Evolutionary conservation across 805 yeast species (phyloP), one percentile per base, ranked within the genome.

Genomic region (Saccharomycopsis sp.): DNA sequence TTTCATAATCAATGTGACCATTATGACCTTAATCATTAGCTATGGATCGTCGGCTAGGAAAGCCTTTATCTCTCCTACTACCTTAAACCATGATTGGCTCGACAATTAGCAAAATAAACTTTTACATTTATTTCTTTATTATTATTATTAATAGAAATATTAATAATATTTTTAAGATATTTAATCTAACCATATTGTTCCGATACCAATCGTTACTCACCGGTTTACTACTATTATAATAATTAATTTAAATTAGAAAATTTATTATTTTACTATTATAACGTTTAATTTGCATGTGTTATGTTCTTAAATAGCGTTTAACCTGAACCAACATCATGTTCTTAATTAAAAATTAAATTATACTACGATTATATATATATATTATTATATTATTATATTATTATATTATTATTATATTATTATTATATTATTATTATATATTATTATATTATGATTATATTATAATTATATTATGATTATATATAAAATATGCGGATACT

Each of bases 311-410:
- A 47, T 39, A 49, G 49, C 49, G 47, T 34, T 49, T 44, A 44
- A 44, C 45, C 48, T 38, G 49, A 48, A 42, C 51, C 50, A 44
- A 48, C 51, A 48, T 48, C 51, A 48, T 46, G 46, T 42, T 48
- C 51, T 46, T 34, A 34, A 35, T n/a, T n/a, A 36, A 21, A 37
- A 18, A 19, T 27, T 19, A 26, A 18, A 28, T 17, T 36, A 27
- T 36, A 28, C 33, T 36, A 28, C 33, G 27, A 36, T 36, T n/a
- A n/a, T n/a, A n/a, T n/a, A n/a, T n/a, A n/a, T n/a, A n/a, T n/a
- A n/a, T n/a, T n/a, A n/a, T n/a, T n/a, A n/a, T n/a, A n/a, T n/a
- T n/a, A n/a, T n/a, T n/a, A n/a, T n/a, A n/a, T n/a, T n/a, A n/a
- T n/a, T n/a, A n/a, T n/a, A n/a, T n/a, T n/a, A n/a, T n/a, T n/a